Base-by-base conservation (phyloP, 768 basidiomycete species). In the Lactarius tabidus region DNA sequence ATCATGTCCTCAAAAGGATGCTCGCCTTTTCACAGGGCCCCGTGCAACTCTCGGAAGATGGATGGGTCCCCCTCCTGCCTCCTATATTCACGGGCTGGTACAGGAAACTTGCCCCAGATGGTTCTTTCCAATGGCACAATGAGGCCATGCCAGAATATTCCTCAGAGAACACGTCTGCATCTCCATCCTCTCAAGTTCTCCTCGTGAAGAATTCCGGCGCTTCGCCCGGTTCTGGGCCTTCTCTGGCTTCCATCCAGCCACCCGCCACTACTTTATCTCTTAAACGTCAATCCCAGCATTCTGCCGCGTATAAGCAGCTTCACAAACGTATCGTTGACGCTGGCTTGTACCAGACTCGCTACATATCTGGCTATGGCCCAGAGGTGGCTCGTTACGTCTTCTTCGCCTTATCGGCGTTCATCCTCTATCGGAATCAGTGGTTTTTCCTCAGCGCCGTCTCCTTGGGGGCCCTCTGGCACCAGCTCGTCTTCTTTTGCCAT, bases 401-500 rank as follows among this genome's bases (percentile, higher is more conserved):
- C 8, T 80, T 97, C 36, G 89, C 82, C 29, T 71, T 75, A 31
- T 63, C 83, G 23, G 86, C 90, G 10, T 83, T 80, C 17, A 79
- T 84, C 70, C 78, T 85, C 15, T 95, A 93, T 75, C 74, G 70
- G 59, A 76, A 82, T 60, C 77, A 76, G 69, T 91, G 90, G 87
- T 82, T 89, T 69, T 75, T 90, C 60, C 73, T 81, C 59, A 93
- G 91, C 65, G 93, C 95, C 3, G 70, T 91, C 56, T 88, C 82
- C 69, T 85, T 98, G 6, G 97, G 97, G 8, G 77, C 94, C 55
- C 82, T 92, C 73, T 98, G 93, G 93, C 97, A 99, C 72, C 97
- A 98, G 73, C 81, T 98, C 62, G 87, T 91, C 39, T 98, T 99
- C 76, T 82, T 83, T 62, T 95, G 84, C 38, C 97, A 99, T 74